These are phyloP conservation scores for Cudoniella acicularis DNA, from an alignment of 495 filamentous ascomycete genomes.

Conservation along the genomic window DNA sequence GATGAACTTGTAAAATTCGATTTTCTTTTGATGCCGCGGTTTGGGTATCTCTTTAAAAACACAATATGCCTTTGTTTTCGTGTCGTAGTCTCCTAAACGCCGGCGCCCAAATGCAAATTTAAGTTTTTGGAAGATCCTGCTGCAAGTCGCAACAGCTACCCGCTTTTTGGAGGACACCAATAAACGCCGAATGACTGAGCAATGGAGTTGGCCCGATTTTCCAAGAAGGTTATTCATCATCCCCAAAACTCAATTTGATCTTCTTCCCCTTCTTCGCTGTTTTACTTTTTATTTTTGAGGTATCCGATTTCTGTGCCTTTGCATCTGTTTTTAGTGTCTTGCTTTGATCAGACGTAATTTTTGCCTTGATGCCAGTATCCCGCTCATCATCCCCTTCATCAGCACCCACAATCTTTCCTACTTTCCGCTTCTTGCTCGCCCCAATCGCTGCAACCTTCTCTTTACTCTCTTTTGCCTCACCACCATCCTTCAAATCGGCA, in stretches of 20 bases:
- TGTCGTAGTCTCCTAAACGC: too few relatives aligned
- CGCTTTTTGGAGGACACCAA: too few relatives aligned
- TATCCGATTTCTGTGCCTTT: background rate
- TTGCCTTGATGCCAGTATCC: slow-evolving; percentile 4
- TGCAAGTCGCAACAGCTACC: too few relatives aligned
- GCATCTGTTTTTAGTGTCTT: background rate
- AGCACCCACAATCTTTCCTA: slow-evolving; percentile 41
- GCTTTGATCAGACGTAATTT: background rate
- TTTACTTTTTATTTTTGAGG: slow-evolving; percentile 12
- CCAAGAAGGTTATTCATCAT: slow-evolving; percentile 33
- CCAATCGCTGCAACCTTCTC: slow-evolving; percentile 36
- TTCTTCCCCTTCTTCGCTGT: slow-evolving; percentile 48
- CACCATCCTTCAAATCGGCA: slow-evolving; percentile 5
- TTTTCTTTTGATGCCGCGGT: too few relatives aligned
- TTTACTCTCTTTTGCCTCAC: slow-evolving; percentile 17
- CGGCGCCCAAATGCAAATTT: too few relatives aligned
- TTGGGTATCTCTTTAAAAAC: too few relatives aligned
- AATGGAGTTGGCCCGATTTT: background rate
- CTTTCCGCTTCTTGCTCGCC: slow-evolving; percentile 44
- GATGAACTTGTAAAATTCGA: too few relatives aligned
- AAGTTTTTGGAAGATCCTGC: too few relatives aligned
- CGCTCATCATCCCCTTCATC: slow-evolving; percentile 16
- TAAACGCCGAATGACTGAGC: background rate
- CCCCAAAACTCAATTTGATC: slow-evolving; percentile 56
- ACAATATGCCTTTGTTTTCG: too few relatives aligned